Conservation (phyloP, 2,329 filamentous ascomycete species). For the Drechslerella coelobrocha region DNA sequence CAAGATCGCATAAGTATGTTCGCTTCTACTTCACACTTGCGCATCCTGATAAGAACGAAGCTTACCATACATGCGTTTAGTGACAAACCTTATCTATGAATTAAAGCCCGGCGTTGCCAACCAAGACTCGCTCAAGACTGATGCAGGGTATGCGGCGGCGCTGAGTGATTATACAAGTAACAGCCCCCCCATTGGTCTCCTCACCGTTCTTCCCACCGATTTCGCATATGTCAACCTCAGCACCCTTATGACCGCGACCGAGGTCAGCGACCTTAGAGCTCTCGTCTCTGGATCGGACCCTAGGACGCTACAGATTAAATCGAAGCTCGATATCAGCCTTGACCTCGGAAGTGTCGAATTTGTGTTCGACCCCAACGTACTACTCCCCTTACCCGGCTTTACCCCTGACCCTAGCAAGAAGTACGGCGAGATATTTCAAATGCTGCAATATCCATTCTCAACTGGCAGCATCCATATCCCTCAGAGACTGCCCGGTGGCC, state of each 20-base stretch:
- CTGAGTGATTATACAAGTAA: slow-evolving; percentile 56
- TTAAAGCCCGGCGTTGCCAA: slow-evolving; percentile 60
- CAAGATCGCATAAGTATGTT: slow-evolving; percentile 60
- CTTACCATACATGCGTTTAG: slow-evolving; percentile 55
- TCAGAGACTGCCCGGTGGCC: slow-evolving; percentile 61
- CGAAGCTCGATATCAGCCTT: slow-evolving; percentile 56
- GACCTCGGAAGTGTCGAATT: slow-evolving; percentile 62
- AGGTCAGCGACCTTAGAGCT: slow-evolving; percentile 5
- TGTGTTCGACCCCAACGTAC: slow-evolving; percentile 63
- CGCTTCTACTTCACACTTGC: background rate
- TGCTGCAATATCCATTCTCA: slow-evolving; percentile 64
- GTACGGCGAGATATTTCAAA: slow-evolving; percentile 63
- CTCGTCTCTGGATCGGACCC: slow-evolving; percentile 34
- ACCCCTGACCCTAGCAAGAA: slow-evolving; percentile 60
- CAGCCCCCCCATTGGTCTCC: slow-evolving; percentile 58
- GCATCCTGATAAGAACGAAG: background rate
- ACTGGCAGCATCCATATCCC: slow-evolving; percentile 62
- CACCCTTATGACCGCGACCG: background rate
- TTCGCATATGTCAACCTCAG: slow-evolving; percentile 60
- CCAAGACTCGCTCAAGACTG: slow-evolving; percentile 59
- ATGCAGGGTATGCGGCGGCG: slow-evolving; percentile 52
- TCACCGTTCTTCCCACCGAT: slow-evolving; percentile 59
- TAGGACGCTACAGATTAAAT: slow-evolving; percentile 51
- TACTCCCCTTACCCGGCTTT: slow-evolving; percentile 58
- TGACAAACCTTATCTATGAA: slow-evolving; percentile 61